phyloP scores from a whole-genome alignment of 805 yeast species.

The Candida verbasci region DNA sequence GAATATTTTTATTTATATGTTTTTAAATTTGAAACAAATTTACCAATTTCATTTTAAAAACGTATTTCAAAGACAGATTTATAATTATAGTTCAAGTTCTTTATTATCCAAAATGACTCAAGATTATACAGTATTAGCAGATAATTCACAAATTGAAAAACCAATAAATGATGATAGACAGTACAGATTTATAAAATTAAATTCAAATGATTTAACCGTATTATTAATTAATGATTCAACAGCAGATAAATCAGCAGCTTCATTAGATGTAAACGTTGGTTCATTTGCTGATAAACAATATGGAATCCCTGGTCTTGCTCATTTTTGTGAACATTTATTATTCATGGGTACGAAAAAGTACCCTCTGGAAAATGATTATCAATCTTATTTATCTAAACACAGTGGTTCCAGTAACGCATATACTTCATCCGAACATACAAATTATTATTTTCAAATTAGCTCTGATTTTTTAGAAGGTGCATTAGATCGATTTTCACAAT shows the following conservation, averaged over 20 bases:
- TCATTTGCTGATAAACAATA: slow-evolving; percentile 63
- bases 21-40: too few species aligned
- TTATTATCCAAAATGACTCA: slow-evolving; percentile 4
- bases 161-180: slow-evolving; percentile 68
- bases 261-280: slow-evolving; percentile 76
- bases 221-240: slow-evolving; percentile 63
- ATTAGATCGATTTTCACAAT: slow-evolving; percentile 87
- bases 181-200: slow-evolving; percentile 60
- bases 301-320: slow-evolving; percentile 69
- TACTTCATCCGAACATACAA: slow-evolving; percentile 84
- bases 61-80: neutral
- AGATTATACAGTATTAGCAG: slow-evolving; percentile 21
- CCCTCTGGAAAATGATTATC: slow-evolving; percentile 71
- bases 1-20: too few species aligned
- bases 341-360: slow-evolving; percentile 79
- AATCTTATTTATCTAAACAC: slow-evolving; percentile 72
- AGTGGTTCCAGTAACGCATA: slow-evolving; percentile 91
- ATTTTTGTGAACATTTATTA: slow-evolving; percentile 60
- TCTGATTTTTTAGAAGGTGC: slow-evolving; percentile 80
- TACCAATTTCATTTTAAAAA: too few species aligned
- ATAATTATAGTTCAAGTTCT: neutral
- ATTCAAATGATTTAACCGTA: slow-evolving; percentile 53
- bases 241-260: slow-evolving; percentile 74
- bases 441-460: slow-evolving; percentile 83
- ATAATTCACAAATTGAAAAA: slow-evolving; percentile 30